Evolutionary conservation across 352 stramenopile species (phyloP), one percentile per base, ranked within the genome.

Genomic region (Pythium myriotylum): DNA sequence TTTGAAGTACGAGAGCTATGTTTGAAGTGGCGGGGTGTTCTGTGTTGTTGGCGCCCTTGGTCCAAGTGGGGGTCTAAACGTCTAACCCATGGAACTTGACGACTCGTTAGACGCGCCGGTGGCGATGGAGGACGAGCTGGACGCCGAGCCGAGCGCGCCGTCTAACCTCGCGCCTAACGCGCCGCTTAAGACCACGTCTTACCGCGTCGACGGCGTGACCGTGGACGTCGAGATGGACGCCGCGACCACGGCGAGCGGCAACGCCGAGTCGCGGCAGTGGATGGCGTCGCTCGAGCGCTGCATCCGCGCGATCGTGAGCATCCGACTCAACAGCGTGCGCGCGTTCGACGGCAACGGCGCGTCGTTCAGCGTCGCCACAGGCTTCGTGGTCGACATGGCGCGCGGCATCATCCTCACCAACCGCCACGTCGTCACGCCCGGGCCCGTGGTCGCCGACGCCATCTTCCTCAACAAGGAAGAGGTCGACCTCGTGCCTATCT

Each of bases 381-480:
- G 92, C 22, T 98, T 98, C 52, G 86, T 98, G 4, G 92, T 98
- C 48, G 91, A 97, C 70, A 81, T 89, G 65, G 68, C 81, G 61
- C 78, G 84, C 12, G 91, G 92, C 6, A 70, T 98, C 46, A 91
- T 98, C 60, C 72, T 98, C 43, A 98, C 91, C 19, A 98, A 98
- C 65, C 88, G 92, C 52, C 92, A 98, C 73, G 92, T 98, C 20
- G 84, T 97, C 40, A 96, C 88, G 14, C 84, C 86, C 23, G 91
- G 89, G 1, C 92, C 92, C 0, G 82, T 96, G 2, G 78, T 92
- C 17, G 88, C 88, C 17, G 89, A 98, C 55, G 89, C 89, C n/a
- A 93, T 96, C 54, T 97, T 98, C 60, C 74, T 95, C 35, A 98
- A 96, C 68, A 97, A 97, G 68, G 92, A 98, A 65, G 90, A 98